Evolutionary conservation across 169 alveolate species (phyloP), one percentile per base, ranked within the genome.

Genomic region (Miamiensis avidus): DNA sequence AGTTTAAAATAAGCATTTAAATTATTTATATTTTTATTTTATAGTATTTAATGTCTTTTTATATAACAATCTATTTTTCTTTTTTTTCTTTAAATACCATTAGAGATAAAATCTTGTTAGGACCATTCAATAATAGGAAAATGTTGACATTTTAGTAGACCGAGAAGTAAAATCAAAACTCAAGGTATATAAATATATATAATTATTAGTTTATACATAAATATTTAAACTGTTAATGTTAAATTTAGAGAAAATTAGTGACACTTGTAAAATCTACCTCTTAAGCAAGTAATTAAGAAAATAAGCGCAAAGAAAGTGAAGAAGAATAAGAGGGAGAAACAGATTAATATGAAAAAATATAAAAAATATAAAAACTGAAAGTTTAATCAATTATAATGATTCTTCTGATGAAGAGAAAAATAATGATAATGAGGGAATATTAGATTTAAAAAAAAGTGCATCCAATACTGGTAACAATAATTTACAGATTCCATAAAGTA

Each of bases 1-100:
- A 65, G 74, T 86, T 86, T 74, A 86, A 86, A 76, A 79, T 79
- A 79, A 79, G 76, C 34, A 34, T 34, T 49, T 49, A 49, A 49
- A 34, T 29, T 28, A 79, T 49, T 49, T 65, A 29, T n/a, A 1
- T 4, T 49, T n/a, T n/a, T n/a, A n/a, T n/a, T n/a, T n/a, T n/a
- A n/a, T n/a, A n/a, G n/a, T n/a, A n/a, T n/a, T n/a, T n/a, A n/a
- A n/a, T n/a, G n/a, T n/a, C n/a, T n/a, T n/a, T n/a, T n/a, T n/a
- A n/a, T n/a, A n/a, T n/a, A n/a, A n/a, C n/a, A n/a, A n/a, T n/a
- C n/a, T n/a, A n/a, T n/a, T n/a, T n/a, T n/a, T n/a, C n/a, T 49
- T 49, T 49, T 49, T 49, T 11, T 49, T 49, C 4, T 49, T 49
- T 11, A 11, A 49, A 20, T 20, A 49, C 69, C 26, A 4, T 11